Evolutionary conservation across 352 stramenopile species (phyloP).

Genomic region (Phytophthora agathidicida): DNA sequence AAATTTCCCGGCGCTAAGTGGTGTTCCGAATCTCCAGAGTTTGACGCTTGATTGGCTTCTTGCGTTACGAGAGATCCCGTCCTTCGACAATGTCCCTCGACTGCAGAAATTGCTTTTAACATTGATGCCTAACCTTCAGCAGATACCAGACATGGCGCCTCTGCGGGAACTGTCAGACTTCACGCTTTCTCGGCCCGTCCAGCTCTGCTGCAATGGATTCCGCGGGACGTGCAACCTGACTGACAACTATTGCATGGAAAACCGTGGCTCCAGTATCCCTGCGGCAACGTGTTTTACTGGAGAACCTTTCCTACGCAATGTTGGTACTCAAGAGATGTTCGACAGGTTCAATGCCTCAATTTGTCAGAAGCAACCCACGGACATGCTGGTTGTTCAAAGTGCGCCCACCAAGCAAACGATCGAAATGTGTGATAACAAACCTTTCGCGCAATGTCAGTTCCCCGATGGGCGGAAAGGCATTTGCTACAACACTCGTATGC

Average conservation of each 20-base stretch:
- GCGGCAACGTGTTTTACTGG: slow-evolving; percentile 13
- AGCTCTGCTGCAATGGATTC: slow-evolving; percentile 32
- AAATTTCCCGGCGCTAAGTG: slow-evolving; percentile 16
- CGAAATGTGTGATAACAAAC: slow-evolving; percentile 30
- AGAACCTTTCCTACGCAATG: slow-evolving; percentile 16
- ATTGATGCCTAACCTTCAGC: slow-evolving; percentile 16
- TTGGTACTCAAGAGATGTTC: slow-evolving; percentile 17
- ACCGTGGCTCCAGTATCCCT: slow-evolving; percentile 3
- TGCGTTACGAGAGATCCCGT: slow-evolving; percentile 2
- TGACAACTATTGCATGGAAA: slow-evolving; percentile 19
- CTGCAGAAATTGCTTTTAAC: slow-evolving; percentile 8
- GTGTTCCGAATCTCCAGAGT: slow-evolving; percentile 27
- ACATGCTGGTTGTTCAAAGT: slow-evolving; percentile 1
- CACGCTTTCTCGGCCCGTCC: slow-evolving; percentile 5
- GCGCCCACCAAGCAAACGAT: slow-evolving; percentile 11
- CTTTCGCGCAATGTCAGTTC: slow-evolving; percentile 17
- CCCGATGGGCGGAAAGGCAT: slow-evolving; percentile 9
- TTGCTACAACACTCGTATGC: slow-evolving; percentile 31
- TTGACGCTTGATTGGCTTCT: slow-evolving; percentile 22
- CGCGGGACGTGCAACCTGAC: slow-evolving; percentile 18
- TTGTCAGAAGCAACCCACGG: slow-evolving; percentile 16
- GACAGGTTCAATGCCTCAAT: slow-evolving; percentile 6
- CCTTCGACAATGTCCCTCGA: slow-evolving; percentile 6
- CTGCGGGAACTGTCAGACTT: slow-evolving; percentile 8
- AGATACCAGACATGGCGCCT: slow-evolving; percentile 14